Evolutionary conservation across 768 basidiomycete genomes (phyloP).

Genomic region (Coprinopsis marcescibilis): DNA sequence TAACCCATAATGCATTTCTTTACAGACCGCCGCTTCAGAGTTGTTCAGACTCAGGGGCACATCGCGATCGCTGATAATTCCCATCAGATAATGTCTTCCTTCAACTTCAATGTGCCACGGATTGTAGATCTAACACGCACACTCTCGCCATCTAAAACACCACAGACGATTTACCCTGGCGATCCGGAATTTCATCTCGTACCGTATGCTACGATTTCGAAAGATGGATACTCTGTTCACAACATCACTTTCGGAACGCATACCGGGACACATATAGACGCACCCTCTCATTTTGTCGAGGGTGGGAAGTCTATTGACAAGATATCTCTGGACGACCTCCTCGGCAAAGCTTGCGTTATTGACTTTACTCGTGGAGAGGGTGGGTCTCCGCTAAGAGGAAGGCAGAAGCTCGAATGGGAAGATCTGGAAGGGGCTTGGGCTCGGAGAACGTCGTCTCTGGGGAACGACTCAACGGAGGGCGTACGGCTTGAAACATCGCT

Average conservation of each 20-base stretch:
- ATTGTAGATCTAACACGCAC: constrained; percentile 45
- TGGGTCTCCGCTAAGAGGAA: constrained; percentile 21
- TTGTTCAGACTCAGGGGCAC: too few species aligned
- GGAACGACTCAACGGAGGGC: not conserved
- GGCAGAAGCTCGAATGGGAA: constrained; percentile 53
- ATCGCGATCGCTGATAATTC: too few species aligned
- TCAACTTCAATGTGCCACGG: too few species aligned
- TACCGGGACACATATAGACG: constrained; percentile 77
- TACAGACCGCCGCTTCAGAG: too few species aligned
- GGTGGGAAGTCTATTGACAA: constrained; percentile 53
- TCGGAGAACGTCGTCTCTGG: not conserved
- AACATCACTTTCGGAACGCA: constrained; percentile 58
- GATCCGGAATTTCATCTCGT: constrained; percentile 43
- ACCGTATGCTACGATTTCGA: constrained; percentile 32
- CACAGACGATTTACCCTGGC: constrained; percentile 39
- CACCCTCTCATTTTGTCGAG: constrained; percentile 65
- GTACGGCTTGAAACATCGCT: too few species aligned
- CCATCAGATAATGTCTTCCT: too few species aligned
- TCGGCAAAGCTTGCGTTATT: constrained; percentile 50
- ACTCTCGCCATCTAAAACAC: constrained; percentile 35
- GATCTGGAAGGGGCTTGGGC: constrained; percentile 25
- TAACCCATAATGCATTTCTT: too few species aligned
- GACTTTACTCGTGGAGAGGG: constrained; percentile 32
- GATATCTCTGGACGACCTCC: constrained; percentile 45
- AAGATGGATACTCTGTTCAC: constrained; percentile 48